A percentile compares a stretch with the other conserved stretches of the same genome.
phyloP scores from a whole-genome alignment of 2,329 filamentous ascomycete species.

The Apiospora arundinis region DNA sequence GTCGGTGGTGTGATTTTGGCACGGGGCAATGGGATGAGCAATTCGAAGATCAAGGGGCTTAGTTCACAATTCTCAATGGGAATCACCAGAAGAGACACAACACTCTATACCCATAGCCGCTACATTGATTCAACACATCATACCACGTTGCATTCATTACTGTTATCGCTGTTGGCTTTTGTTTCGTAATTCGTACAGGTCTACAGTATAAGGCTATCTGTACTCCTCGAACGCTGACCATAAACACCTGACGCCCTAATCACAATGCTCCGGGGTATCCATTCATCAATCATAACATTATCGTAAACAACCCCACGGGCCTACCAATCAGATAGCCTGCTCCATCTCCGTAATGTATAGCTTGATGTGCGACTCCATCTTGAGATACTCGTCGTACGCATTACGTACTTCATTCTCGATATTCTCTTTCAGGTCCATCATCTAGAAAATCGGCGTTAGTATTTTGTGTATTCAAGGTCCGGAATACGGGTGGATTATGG shows the following conservation, averaged over 20 bases:
- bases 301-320: conserved; percentile 25
- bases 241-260: conserved; percentile 1
- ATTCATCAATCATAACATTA: conserved; percentile 38
- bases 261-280: conserved; percentile 44
- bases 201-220: neutral
- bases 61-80: neutral
- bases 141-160: neutral
- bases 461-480: conserved; percentile 16
- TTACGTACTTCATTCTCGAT: conserved; percentile 93
- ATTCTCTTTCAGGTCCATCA: conserved; percentile 96
- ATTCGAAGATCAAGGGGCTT: neutral
- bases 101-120: neutral
- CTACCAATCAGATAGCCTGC: conserved; percentile 67
- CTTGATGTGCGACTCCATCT: conserved; percentile 97
- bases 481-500: conserved; percentile 17
- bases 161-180: neutral
- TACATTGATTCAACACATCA: neutral
- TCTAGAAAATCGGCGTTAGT: conserved; percentile 60
- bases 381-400: conserved; percentile 92
- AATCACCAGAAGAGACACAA: neutral
- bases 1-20: conserved; percentile 69
- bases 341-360: conserved; percentile 99
- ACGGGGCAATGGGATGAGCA: conserved; percentile 43
- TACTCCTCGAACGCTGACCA: neutral
- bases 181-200: conserved; percentile 1